Evolutionary conservation across 768 basidiomycete genomes (phyloP), one percentile per base, ranked within the genome.

Genomic region (Rhodotorula babjevae): DNA sequence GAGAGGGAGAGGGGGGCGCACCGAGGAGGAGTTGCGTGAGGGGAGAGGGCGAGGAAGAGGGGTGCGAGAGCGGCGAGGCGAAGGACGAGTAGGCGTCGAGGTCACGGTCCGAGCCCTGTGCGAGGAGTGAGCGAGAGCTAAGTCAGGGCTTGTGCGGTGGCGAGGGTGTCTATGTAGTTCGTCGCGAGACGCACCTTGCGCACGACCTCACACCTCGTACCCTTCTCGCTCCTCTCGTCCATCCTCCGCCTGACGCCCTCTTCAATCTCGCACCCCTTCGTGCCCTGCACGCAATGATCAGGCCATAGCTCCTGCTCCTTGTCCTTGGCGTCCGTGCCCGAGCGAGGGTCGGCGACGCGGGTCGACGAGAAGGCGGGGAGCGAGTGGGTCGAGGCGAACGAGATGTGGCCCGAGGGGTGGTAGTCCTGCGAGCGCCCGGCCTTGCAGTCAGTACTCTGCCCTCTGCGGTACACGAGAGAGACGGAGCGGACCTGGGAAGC

Each of bases 61-160:
- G 40, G 60, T 61, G 0, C 67, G 55, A 16, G 7, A 65, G 62
- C 63, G n/a, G 78, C 68, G 79, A 77, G 31, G 79, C 84, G 77
- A 92, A 92, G 2, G 88, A 90, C n/a, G 89, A 90, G 78, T 93
- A 93, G 56, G 87, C 87, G 78, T 93, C 91, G 75, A 91, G 84
- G 46, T 82, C 83, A 1, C 79, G 79, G 71, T 90, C 82, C 10
- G 79, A 83, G 53, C 89, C 90, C 82, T 82, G 64, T 36, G 36
- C 36, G 8, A 4, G 46, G 7, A 9, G 11, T 27, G 2, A 36
- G 36, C 36, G 5, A 36, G 36, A n/a, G n/a, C n/a, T 36, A 9
- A 36, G 36, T 36, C 36, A 36, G 36, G 4, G 36, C 9, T 4
- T 36, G 36, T 9, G 5, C 36, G 23, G 7, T 16, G 14, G n/a